Base-by-base conservation (phyloP, 2,329 filamentous ascomycete genomes). In the Paraconiothyrium brasiliense region DNA sequence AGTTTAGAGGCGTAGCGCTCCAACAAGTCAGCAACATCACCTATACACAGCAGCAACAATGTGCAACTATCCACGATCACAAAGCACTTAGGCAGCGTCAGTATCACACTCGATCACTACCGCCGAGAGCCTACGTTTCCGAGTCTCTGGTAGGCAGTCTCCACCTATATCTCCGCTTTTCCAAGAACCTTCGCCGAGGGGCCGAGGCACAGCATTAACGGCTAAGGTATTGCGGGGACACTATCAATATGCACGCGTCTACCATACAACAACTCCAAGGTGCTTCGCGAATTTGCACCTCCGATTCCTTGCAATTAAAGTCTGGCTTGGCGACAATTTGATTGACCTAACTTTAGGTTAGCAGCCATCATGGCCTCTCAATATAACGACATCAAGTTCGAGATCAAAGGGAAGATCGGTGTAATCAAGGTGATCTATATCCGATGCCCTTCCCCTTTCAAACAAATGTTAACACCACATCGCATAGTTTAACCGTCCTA, bases 401-500 rank as follows among this genome's bases (percentile, higher is more conserved):
- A 80, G 54, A 78, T 83, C 62, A 77, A 74, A 52, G 78, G 77
- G 2, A 70, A 80, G 63, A 82, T 84, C 61, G 82, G 82, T 0
- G 79, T 80, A 11, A 83, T 84, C 64, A 84, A 80, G 66, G 81
- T 80, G 79, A 22, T 4, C 20, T 39, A 37, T 16, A 10, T 46
- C 0, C 43, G 20, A 16, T 39, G 24, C 35, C 11, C n/a, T n/a
- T 22, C 4, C 11, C 9, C 37, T n/a, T 24, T 37, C 37, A 14
- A 62, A 1, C 16, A 54, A 7, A 10, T 13, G 8, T 24, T 52
- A 11, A 54, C 22, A 16, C 34, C 22, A 13, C 39, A 7, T 10
- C 35, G 13, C 48, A 48, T 60, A 78, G 81, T 79, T 85, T 70
- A 84, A 84, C 70, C 79, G 83, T 3, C 83, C 83, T 11, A 81